Evolutionary conservation across 1,284 basidiomycete species (phyloP).

Genomic region (Lentinula novae-zelandiae): DNA sequence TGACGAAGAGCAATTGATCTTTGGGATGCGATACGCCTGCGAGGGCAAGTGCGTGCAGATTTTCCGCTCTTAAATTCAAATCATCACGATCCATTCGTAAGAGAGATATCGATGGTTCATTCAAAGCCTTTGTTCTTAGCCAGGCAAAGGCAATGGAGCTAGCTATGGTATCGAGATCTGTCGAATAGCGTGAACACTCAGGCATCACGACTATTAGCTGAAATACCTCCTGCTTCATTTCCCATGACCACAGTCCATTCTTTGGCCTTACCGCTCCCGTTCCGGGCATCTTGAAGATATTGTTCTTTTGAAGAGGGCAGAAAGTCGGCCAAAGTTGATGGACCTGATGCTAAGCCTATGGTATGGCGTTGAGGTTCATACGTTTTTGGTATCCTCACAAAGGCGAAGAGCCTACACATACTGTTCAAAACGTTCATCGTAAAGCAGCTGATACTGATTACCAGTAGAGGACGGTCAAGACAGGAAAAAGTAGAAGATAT

Average conservation of each 20-base stretch:
- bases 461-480: constrained; percentile 1
- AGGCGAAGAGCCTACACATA: constrained; percentile 4
- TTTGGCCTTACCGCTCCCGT: constrained; percentile 26
- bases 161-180: constrained; percentile 87
- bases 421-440: constrained; percentile 1
- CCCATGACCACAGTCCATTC: constrained; percentile 87
- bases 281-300: constrained; percentile 5
- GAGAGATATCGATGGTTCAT: constrained; percentile 64
- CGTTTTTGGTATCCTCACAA: not conserved
- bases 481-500: not conserved
- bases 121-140: constrained; percentile 50
- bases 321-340: constrained; percentile 11
- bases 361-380: constrained; percentile 2
- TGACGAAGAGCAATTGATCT: constrained; percentile 52
- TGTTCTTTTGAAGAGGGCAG: constrained; percentile 7
- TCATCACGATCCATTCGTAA: constrained; percentile 69
- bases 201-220: not conserved
- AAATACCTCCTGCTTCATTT: constrained; percentile 87
- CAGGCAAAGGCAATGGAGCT: constrained; percentile 82
- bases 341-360: not conserved
- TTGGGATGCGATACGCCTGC: constrained; percentile 47
- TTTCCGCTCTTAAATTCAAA: constrained; percentile 83
- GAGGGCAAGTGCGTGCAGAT: constrained; percentile 67
- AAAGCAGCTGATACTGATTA: not conserved
- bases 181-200: not conserved